phyloP scores from a whole-genome alignment of 352 stramenopile species.

The Pythium apleroticum region DNA sequence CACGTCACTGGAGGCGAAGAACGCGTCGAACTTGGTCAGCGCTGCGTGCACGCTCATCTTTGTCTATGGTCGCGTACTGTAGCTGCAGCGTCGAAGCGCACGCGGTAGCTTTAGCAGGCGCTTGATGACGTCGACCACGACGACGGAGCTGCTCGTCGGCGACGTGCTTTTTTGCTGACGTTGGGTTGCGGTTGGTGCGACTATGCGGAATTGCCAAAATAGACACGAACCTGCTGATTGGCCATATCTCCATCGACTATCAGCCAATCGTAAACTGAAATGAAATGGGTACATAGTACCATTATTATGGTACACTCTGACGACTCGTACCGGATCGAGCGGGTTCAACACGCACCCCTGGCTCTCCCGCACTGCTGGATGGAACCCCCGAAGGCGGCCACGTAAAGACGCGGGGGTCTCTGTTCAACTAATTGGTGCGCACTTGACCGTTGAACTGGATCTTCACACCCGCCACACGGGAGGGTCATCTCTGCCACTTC shows the following conservation, averaged over 20 bases:
- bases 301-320: conserved; percentile 8
- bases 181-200: conserved; percentile 7
- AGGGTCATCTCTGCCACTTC: neutral
- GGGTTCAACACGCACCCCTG: neutral
- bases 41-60: conserved; percentile 18
- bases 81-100: neutral
- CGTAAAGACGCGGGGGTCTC: neutral
- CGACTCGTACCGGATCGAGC: neutral
- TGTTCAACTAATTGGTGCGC: neutral
- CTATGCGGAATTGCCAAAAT: conserved; percentile 23
- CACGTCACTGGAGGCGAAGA: conserved; percentile 48
- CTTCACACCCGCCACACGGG: neutral
- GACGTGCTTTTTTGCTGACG: conserved; percentile 5
- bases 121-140: conserved; percentile 11
- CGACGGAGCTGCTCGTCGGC: conserved; percentile 11
- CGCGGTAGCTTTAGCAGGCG: neutral
- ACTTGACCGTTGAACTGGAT: neutral
- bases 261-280: conserved; percentile 6
- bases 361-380: neutral
- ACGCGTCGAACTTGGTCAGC: conserved; percentile 61
- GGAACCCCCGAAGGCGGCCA: neutral
- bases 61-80: neutral
- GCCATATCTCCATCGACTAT: neutral
- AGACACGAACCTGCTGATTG: conserved; percentile 1
- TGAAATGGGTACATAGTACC: neutral